Base-by-base conservation (phyloP, 2,329 filamentous ascomycete species). In the Colletotrichum navitas region DNA sequence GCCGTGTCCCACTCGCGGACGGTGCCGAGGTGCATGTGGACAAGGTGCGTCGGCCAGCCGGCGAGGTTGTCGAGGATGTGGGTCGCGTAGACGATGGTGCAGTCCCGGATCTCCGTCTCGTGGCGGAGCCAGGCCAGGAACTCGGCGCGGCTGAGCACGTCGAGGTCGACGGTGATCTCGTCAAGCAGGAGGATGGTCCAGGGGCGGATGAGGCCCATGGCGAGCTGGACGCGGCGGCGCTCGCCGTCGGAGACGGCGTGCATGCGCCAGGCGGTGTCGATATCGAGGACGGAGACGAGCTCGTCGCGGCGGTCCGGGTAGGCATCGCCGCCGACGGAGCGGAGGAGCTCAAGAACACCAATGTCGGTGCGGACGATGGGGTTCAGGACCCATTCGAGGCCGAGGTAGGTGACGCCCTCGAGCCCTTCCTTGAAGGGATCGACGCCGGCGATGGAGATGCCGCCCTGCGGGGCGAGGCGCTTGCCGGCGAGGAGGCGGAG, bases 301-400 rank as follows among this genome's bases (percentile, higher is more conserved):
- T 98, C 93, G 80, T 98, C 95, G 34, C 95, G 88, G 0, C 96
- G 91, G 24, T 88, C 91, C 0, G 93, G 89, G 81, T 93, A 99
- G 76, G 90, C 89, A 80, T 97, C 89, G 16, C 96, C 96, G 72
- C 96, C 96, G 0, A 99, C 93, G 2, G 91, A 94, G 60, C 90
- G 85, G 34, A 99, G 90, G 7, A 99, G 89, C 75, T 97, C 95
- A 4, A 88, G 89, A 4, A 99, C 95, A 71, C 94, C 94, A 76
- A 99, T 97, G 82, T 99, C 96, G 39, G 92, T 97, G 63, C 95
- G 93, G 59, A 98, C 96, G 77, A 98, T 97, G 60, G 93, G 94
- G 85, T 98, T 98, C 12, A 99, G 89, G 3, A 98, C 96, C 96
- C 96, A 99, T 86, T 99, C 96, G 0, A 98, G 90, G 0, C 96